Base-by-base conservation (phyloP, 2,329 filamentous ascomycete species). In the Magnaporthiopsis rhizophila region DNA sequence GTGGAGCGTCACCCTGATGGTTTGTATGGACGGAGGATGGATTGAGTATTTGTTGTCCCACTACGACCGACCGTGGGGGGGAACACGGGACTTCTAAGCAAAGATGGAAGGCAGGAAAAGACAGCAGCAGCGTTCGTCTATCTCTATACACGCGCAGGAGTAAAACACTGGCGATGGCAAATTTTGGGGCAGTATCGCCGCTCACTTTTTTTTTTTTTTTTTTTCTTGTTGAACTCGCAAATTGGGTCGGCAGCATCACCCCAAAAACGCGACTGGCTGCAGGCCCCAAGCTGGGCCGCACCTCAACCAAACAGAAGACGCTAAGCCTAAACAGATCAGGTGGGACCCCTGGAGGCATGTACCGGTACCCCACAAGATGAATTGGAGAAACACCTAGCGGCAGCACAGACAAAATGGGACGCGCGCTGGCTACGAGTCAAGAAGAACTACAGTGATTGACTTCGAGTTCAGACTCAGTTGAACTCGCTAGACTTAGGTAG, bases 251-350 rank as follows among this genome's bases (percentile, higher is more conserved):
- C 38, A 63, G 32, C 56, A 45, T 59, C 62, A 34, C 62, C 62
- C 62, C 57, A 59, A 63, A 59, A 21, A 11, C 21, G n/a, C 21
- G 30, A 53, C 45, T 21, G 45, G 45, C 45, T 24, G 45, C 45
- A 63, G 57, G 56, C 62, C 62, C 62, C 57, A 59, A 59, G 50
- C 58, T 59, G 57, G 28, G 18, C 56, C 68, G 66, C 70, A 68
- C 71, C 78, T 80, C 78, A 80, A 80, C 78, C 76, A 80, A 78
- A 78, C 77, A 72, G 58, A 53, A 26, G 11, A 60, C 61, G 65
- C 76, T 76, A 77, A 66, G 8, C 75, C 71, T 53, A 65, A 69
- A 15, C 4, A 3, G 62, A 36, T 9, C 12, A 30, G 50, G 62
- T 13, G 30, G 38, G 24, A 13, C 18, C 36, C 21, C 11, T 59